Evolutionary conservation across 2,329 filamentous ascomycete species (phyloP).

Genomic region (Paecilomyces variotii): DNA sequence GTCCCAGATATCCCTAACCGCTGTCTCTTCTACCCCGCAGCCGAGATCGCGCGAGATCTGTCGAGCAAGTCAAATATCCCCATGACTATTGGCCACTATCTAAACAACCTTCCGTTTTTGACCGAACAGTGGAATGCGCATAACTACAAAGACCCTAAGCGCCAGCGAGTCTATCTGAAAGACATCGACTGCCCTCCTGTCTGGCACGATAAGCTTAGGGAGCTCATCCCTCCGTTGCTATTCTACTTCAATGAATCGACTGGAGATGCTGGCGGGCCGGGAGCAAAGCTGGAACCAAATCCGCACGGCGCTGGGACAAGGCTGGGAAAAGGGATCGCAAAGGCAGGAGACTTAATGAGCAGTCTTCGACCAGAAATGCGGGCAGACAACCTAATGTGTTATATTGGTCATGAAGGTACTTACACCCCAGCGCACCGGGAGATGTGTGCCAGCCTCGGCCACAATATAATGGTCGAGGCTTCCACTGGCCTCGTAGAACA

Average conservation of each 20-base stretch:
- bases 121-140: conserved; percentile 70
- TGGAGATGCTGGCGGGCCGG: conserved; percentile 48
- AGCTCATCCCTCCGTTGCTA: conserved; percentile 69
- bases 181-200: conserved; percentile 90
- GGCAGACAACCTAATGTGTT: conserved; percentile 96
- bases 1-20: conserved; percentile 9
- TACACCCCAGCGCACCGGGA: conserved; percentile 93
- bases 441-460: conserved; percentile 93
- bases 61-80: conserved; percentile 63
- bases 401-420: conserved; percentile 93
- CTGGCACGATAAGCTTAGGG: conserved; percentile 73
- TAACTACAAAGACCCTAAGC: conserved; percentile 69
- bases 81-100: conserved; percentile 82
- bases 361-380: conserved; percentile 79
- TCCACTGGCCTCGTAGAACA: conserved; percentile 57
- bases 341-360: conserved; percentile 90
- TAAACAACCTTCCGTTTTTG: conserved; percentile 76
- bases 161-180: conserved; percentile 88
- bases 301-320: conserved; percentile 37
- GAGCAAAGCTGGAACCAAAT: conserved; percentile 39
- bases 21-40: conserved; percentile 34
- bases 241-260: conserved; percentile 87
- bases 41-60: conserved; percentile 79
- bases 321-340: conserved; percentile 52
- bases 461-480: conserved; percentile 97